Conservation (phyloP, 2,329 filamentous ascomycete species). For the Didymella pomorum region DNA sequence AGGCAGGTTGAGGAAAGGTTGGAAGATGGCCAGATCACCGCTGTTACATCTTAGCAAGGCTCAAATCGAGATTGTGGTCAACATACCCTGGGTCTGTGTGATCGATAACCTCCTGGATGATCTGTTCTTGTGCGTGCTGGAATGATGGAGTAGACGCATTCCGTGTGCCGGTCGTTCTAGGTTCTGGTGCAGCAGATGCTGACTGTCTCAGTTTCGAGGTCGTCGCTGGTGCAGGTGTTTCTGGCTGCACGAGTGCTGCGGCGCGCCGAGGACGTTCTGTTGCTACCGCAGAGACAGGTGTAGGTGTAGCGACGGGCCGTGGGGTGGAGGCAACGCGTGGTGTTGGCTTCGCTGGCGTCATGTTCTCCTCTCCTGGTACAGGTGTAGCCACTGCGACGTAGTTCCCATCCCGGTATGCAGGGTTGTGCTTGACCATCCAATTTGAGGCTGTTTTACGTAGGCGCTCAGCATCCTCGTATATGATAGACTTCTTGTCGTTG, state of each 20-base stretch:
- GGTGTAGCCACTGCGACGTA: slow-evolving; percentile 80
- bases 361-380: slow-evolving; percentile 64
- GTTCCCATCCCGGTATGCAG: slow-evolving; percentile 72
- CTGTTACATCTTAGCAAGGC: slow-evolving; percentile 27
- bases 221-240: slow-evolving; percentile 39
- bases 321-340: slow-evolving; percentile 42
- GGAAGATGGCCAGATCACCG: slow-evolving; percentile 72
- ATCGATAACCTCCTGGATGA: slow-evolving; percentile 75
- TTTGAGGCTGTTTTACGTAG: slow-evolving; percentile 86
- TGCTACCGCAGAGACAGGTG: slow-evolving; percentile 24
- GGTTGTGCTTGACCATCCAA: slow-evolving; percentile 86
- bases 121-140: slow-evolving; percentile 85
- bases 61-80: neutral
- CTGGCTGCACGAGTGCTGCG: slow-evolving; percentile 35
- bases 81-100: slow-evolving; percentile 64
- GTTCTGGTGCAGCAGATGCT: slow-evolving; percentile 34
- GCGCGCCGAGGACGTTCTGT: slow-evolving; percentile 46
- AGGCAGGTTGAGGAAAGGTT: slow-evolving; percentile 80
- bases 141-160: slow-evolving; percentile 60
- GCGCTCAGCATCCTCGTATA: slow-evolving; percentile 85
- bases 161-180: slow-evolving; percentile 49
- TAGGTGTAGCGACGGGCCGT: slow-evolving; percentile 34
- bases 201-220: slow-evolving; percentile 43
- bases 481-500: slow-evolving; percentile 74
- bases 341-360: slow-evolving; percentile 41